These are phyloP conservation scores for Kodamaea suecica DNA, from an alignment of 1,139 yeast genomes.

Conservation along the genomic window DNA sequence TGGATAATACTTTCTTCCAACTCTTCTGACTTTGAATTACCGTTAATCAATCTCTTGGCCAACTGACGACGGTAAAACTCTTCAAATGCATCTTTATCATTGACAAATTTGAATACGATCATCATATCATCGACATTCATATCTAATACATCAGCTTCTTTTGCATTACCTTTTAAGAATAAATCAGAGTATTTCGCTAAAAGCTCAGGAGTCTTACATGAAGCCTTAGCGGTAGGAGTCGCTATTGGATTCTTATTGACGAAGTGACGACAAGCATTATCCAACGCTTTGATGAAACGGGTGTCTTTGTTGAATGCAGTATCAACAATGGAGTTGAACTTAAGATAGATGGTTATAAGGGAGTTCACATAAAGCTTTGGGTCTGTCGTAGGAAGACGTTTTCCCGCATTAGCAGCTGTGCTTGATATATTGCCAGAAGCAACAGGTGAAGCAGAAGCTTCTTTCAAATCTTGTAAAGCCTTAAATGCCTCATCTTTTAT, in stretches of 20 bases:
- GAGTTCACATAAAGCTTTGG: constrained; percentile 82
- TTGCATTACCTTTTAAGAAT: constrained; percentile 69
- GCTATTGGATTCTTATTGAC: constrained; percentile 85
- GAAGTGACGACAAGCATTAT: constrained; percentile 80
- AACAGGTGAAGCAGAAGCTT: constrained; percentile 40
- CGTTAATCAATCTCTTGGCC: constrained; percentile 84
- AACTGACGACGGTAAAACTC: constrained; percentile 85
- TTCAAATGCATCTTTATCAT: constrained; percentile 95
- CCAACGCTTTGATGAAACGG: constrained; percentile 82
- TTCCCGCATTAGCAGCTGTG: constrained; percentile 1
- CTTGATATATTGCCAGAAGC: too few species aligned
- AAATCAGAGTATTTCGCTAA: constrained; percentile 88
- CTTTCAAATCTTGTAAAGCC: constrained; percentile 63
- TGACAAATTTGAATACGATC: constrained; percentile 82
- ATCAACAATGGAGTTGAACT: constrained; percentile 65
- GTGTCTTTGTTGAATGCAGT: constrained; percentile 73
- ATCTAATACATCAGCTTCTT: constrained; percentile 65
- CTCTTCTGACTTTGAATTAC: constrained; percentile 76
- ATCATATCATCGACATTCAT: constrained; percentile 83
- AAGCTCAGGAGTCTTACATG: constrained; percentile 79
- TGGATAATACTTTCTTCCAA: constrained; percentile 87
- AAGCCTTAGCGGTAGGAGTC: constrained; percentile 48
- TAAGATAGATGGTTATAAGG: constrained; percentile 64
- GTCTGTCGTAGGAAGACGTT: constrained; percentile 27
- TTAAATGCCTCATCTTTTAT: constrained; percentile 71